phyloP scores from a whole-genome alignment of 768 basidiomycete genomes.

The Lactarius trivialis region DNA sequence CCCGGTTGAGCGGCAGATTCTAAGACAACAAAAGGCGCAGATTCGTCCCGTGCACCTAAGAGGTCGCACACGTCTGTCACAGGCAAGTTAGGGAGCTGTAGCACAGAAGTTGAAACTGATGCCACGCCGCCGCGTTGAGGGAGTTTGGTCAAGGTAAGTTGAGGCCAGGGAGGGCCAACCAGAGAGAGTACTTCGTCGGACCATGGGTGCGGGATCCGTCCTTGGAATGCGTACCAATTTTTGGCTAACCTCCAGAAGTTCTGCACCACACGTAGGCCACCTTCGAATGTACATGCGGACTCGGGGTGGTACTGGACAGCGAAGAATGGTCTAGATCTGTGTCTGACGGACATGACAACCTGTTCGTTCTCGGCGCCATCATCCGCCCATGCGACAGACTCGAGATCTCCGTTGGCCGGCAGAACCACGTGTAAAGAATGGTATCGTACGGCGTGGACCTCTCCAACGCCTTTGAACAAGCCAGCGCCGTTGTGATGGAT shows the following conservation, averaged over 20 bases:
- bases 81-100: constrained; percentile 40
- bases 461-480: constrained; percentile 52
- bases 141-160: constrained; percentile 28
- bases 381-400: constrained; percentile 66
- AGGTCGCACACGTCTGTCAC: constrained; percentile 50
- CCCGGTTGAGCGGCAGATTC: constrained; percentile 76
- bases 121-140: constrained; percentile 12
- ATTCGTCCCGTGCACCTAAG: constrained; percentile 52
- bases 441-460: constrained; percentile 63
- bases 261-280: constrained; percentile 57
- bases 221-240: constrained; percentile 42
- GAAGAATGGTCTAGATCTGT: constrained; percentile 66
- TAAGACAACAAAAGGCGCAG: constrained; percentile 58
- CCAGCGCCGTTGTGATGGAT: constrained; percentile 53
- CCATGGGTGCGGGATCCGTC: constrained; percentile 40
- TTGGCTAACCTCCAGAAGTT: constrained; percentile 73
- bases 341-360: constrained; percentile 70
- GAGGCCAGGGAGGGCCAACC: constrained; percentile 58
- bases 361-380: constrained; percentile 60
- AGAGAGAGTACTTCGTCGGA: constrained; percentile 29
- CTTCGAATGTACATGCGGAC: constrained; percentile 64
- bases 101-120: constrained; percentile 22
- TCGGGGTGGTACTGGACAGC: constrained; percentile 90
- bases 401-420: constrained; percentile 40
- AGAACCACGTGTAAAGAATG: constrained; percentile 70